Base-by-base conservation (phyloP, 2,329 filamentous ascomycete genomes). In the Aspergillus tanneri region DNA sequence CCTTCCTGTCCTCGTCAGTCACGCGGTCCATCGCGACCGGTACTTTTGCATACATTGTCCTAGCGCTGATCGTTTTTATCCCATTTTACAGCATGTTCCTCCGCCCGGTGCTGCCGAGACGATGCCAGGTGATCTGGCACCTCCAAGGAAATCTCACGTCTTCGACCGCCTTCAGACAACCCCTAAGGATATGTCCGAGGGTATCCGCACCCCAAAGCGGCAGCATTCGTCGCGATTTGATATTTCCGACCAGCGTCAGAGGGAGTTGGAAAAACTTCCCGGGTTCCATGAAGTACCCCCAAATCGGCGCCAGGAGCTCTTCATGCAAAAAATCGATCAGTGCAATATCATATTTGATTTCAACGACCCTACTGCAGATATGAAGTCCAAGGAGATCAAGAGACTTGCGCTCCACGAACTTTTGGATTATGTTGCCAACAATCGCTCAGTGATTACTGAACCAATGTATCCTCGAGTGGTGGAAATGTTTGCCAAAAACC, bases 281-380 rank as follows among this genome's bases (percentile, higher is more conserved):
- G 93, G 93, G 27, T 99, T 99, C 72, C 93, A 99, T 65, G 93
- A 99, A 72, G 93, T 97, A 21, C 88, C 92, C 9, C 93, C 93
- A 12, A 95, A 95, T 68, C 85, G 92, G 55, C 84, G 93, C 53
- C 91, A 96, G 73, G 92, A 97, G 61, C 82, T 99, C 14, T 99
- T 99, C 74, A 96, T 99, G 91, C 91, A 97, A 68, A 99, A 99
- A 79, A 93, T 99, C 61, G 93, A 97, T 64, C 93, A 99, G 71
- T 99, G 93, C 78, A 99, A 99, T 68, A 95, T 99, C 76, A 99
- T 99, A 64, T 99, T 99, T 68, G 93, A 99, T 75, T 99, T 99
- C 76, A 99, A 97, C 69, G 93, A 99, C 72, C 90, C 92, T 40
- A 95, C 89, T 57, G 91, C 87, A 59, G 93, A 99, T 68, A 97